These are phyloP conservation scores for Paramecium caudatum DNA, from an alignment of 73 alveolate genomes.

Conservation along the genomic window DNA sequence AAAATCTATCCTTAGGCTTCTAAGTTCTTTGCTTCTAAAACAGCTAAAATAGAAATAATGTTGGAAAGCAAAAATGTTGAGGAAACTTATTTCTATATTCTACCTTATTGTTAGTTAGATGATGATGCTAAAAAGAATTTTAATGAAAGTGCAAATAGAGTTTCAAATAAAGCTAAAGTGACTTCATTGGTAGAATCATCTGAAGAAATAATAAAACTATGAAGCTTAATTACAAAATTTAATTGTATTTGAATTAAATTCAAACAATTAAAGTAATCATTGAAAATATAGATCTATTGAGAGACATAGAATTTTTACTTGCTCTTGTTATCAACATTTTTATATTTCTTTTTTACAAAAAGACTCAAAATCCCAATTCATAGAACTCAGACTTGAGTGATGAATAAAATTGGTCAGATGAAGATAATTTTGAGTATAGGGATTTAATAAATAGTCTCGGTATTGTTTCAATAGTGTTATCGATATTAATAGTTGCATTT, in stretches of 20 bases:
- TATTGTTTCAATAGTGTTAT: slow-evolving; percentile 67
- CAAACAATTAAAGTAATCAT: slow-evolving; percentile 71
- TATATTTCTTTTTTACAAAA: slow-evolving; percentile 58
- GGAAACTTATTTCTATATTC: slow-evolving; percentile 76
- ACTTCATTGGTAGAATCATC: slow-evolving; percentile 72
- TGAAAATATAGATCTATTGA: slow-evolving; percentile 73
- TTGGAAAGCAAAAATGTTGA: slow-evolving; percentile 45
- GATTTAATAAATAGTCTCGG: slow-evolving; percentile 67
- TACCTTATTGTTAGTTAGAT: slow-evolving; percentile 76
- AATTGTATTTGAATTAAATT: slow-evolving; percentile 64
- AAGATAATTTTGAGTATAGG: slow-evolving; percentile 11
- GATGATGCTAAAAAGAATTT: slow-evolving; percentile 73
- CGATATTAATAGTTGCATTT: slow-evolving; percentile 75
- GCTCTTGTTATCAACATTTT: slow-evolving; percentile 64
- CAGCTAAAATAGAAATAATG: slow-evolving; percentile 63
- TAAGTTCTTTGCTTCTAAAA: slow-evolving; percentile 69
- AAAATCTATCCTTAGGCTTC: not conserved
- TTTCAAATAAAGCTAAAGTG: slow-evolving; percentile 79
- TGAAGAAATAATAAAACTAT: slow-evolving; percentile 72
- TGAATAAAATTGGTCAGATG: not conserved
- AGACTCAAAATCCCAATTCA: not conserved
- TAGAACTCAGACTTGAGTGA: not conserved
- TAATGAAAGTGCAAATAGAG: slow-evolving; percentile 77
- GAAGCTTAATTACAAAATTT: slow-evolving; percentile 71
- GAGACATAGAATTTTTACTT: slow-evolving; percentile 74